A percentile compares a stretch with the other conserved stretches of the same genome.
phyloP scores from a whole-genome alignment of 331 rosid genomes.

The Prunus yedoensis region DNA sequence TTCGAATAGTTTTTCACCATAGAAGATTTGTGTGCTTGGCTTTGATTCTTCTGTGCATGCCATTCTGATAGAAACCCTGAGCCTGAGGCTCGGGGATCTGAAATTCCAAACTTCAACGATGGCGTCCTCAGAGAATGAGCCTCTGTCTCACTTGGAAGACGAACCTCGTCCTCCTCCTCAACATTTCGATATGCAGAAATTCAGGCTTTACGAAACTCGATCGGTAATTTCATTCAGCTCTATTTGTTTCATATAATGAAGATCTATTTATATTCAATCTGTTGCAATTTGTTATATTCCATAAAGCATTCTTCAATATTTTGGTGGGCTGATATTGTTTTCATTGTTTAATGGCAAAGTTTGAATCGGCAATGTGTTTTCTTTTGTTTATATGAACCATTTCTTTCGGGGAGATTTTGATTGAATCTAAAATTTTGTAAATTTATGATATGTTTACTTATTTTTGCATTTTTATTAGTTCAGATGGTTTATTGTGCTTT shows the following conservation, averaged over 20 bases:
- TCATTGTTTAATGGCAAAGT: neutral
- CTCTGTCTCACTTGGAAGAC: slow-evolving; percentile 32
- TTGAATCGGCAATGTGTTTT: neutral
- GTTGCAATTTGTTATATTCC: neutral
- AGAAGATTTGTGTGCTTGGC: slow-evolving; percentile 24
- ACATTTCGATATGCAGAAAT: slow-evolving; percentile 67
- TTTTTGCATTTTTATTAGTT: neutral
- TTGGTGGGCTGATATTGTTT: slow-evolving; percentile 1
- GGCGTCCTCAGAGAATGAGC: slow-evolving; percentile 67
- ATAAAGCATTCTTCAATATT: neutral
- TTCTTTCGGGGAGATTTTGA: neutral
- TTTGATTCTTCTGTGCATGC: slow-evolving; percentile 45
- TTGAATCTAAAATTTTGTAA: neutral
- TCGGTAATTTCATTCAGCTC: slow-evolving; percentile 49
- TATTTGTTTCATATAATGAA: neutral
- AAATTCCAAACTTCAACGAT: slow-evolving; percentile 35
- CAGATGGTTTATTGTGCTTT: neutral
- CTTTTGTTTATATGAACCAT: neutral
- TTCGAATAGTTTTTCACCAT: slow-evolving; percentile 24
- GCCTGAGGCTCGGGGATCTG: slow-evolving; percentile 91
- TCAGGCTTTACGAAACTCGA: slow-evolving; percentile 92
- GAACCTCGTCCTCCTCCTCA: slow-evolving; percentile 33
- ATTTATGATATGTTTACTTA: neutral
- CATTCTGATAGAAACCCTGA: slow-evolving; percentile 64
- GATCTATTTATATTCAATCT: neutral